phyloP scores from a whole-genome alignment of 1,284 basidiomycete species.

The Lentinula novae-zelandiae region DNA sequence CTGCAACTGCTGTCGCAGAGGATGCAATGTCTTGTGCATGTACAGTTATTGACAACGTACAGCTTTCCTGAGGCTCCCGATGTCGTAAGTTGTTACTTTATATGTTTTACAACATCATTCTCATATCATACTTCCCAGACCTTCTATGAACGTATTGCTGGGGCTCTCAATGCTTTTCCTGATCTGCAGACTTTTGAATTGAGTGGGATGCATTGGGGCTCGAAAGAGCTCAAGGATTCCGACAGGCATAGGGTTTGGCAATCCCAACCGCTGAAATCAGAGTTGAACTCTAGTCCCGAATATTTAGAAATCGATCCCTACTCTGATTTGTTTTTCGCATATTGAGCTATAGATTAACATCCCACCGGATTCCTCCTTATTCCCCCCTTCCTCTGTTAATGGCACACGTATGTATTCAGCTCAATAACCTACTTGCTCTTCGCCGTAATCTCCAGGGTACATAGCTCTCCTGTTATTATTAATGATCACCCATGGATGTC shows the following conservation, averaged over 20 bases:
- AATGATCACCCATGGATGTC: not conserved
- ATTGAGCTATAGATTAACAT: slow-evolving; percentile 1
- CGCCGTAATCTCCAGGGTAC: not conserved
- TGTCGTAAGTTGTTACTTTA: slow-evolving; percentile 33
- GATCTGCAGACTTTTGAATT: slow-evolving; percentile 63
- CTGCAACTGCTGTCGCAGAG: slow-evolving; percentile 39
- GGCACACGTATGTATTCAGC: not conserved
- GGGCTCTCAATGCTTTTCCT: slow-evolving; percentile 49
- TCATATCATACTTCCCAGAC: slow-evolving; percentile 35
- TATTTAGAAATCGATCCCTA: slow-evolving; percentile 26
- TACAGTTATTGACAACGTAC: slow-evolving; percentile 50
- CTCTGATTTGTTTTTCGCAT: slow-evolving; percentile 14
- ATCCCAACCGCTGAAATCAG: slow-evolving; percentile 39
- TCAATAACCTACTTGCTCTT: not conserved
- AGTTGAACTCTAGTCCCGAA: slow-evolving; percentile 25
- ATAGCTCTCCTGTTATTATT: not conserved
- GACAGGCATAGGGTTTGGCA: slow-evolving; percentile 45
- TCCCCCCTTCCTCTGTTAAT: not conserved
- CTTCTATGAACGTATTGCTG: slow-evolving; percentile 60
- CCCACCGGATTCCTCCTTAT: too few relatives aligned
- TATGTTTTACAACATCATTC: slow-evolving; percentile 14
- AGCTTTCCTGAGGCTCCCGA: slow-evolving; percentile 43
- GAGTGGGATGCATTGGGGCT: slow-evolving; percentile 68
- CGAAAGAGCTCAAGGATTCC: slow-evolving; percentile 35
- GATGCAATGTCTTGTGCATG: slow-evolving; percentile 46